Conservation (phyloP, 129 eudicot genomes). For the Flaveria brownii region DNA sequence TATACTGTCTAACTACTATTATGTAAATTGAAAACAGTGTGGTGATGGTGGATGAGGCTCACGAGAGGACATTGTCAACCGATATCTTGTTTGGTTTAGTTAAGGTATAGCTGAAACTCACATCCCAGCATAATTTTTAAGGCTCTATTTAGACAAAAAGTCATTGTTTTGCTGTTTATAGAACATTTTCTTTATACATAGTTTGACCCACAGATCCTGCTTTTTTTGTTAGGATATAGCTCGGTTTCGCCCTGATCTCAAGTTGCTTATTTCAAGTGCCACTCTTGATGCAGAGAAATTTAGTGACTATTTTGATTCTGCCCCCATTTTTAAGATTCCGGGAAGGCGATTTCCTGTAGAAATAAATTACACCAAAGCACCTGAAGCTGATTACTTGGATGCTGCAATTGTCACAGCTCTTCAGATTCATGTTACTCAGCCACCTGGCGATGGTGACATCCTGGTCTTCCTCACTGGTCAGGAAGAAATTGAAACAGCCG, state of each 20-base stretch:
- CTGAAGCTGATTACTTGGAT: conserved; percentile 85
- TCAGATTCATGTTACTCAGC: conserved; percentile 79
- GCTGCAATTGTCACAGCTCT: conserved; percentile 90
- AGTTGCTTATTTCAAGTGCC: conserved; percentile 91
- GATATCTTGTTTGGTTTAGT: conserved; percentile 87
- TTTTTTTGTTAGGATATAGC: conserved; percentile 56
- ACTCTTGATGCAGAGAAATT: conserved; percentile 91
- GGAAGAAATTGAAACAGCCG: conserved; percentile 92
- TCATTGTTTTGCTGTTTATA: not conserved
- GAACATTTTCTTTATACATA: not conserved
- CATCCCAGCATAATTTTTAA: not conserved
- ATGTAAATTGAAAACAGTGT: conserved; percentile 42
- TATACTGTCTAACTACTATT: not conserved
- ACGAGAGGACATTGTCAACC: conserved; percentile 83
- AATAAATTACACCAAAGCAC: conserved; percentile 79
- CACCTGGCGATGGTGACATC: conserved; percentile 88
- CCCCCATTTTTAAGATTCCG: conserved; percentile 86
- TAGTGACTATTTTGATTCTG: conserved; percentile 84
- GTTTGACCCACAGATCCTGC: not conserved
- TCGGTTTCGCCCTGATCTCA: conserved; percentile 76
- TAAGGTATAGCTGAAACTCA: conserved; percentile 41
- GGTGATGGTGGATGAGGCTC: conserved; percentile 96
- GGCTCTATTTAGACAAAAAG: not conserved
- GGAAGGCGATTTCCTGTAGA: conserved; percentile 93
- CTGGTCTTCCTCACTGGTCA: conserved; percentile 84